Conservation (phyloP, 1,284 basidiomycete species). For the Pseudozyma thailandica region DNA sequence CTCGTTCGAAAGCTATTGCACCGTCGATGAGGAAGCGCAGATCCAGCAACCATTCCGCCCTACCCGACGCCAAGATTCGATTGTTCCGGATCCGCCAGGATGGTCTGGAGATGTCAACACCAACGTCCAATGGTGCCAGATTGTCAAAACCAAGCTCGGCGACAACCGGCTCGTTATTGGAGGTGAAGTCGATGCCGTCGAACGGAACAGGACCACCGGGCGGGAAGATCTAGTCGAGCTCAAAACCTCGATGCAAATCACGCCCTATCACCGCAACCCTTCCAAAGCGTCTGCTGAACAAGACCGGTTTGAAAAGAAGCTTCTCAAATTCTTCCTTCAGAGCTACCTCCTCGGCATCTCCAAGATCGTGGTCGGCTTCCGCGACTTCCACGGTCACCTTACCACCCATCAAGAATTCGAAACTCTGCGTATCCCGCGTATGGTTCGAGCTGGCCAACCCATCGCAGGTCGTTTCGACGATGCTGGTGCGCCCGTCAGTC, state of each 20-base stretch:
- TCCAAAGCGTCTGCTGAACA: slow-evolving; percentile 16
- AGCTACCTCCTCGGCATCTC: slow-evolving; percentile 91
- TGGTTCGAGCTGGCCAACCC: slow-evolving; percentile 53
- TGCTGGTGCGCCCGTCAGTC: slow-evolving; percentile 74
- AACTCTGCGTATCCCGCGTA: slow-evolving; percentile 67
- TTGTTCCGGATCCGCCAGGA: slow-evolving; percentile 17
- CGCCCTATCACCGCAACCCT: slow-evolving; percentile 13
- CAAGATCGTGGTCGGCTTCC: slow-evolving; percentile 86
- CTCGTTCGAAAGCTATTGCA: slow-evolving; percentile 87
- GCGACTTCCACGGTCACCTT: slow-evolving; percentile 76
- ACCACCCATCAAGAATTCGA: slow-evolving; percentile 63
- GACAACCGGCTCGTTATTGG: slow-evolving; percentile 84
- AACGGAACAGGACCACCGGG: slow-evolving; percentile 10
- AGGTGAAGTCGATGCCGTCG: slow-evolving; percentile 93
- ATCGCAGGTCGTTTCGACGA: slow-evolving; percentile 76
- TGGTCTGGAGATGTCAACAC: slow-evolving; percentile 92
- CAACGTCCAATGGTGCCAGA: slow-evolving; percentile 94
- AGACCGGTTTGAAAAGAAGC: slow-evolving; percentile 79
- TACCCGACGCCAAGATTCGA: not conserved
- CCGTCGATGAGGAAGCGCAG: slow-evolving; percentile 69
- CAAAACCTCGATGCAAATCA: slow-evolving; percentile 88
- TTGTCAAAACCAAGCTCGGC: slow-evolving; percentile 88
- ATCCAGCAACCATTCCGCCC: slow-evolving; percentile 10
- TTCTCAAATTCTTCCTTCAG: slow-evolving; percentile 86
- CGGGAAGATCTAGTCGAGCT: slow-evolving; percentile 78